Evolutionary conservation across 176 grass and related monocot species (phyloP), one percentile per base, ranked within the genome.

Genomic region (Saccharum spontaneum): DNA sequence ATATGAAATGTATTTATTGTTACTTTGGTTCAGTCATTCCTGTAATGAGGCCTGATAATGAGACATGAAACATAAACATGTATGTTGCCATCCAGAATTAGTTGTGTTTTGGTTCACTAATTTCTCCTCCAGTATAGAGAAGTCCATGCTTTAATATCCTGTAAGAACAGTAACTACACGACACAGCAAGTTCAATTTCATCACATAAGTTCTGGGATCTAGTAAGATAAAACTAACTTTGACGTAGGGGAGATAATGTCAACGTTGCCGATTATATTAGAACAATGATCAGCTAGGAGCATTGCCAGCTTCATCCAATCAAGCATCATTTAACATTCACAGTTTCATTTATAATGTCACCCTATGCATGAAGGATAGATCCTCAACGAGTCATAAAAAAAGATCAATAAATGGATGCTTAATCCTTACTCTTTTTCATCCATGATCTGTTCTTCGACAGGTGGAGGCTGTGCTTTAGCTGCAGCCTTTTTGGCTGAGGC

Each of bases 341-440:
- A 78, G 17, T 88, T 78, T 78, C 48, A 71, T 69, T 74, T 73
- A 11, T 57, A 57, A 12, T 13, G 36, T n/a, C 39, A 45, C 1
- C 36, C 15, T 43, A 75, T 33, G 24, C 46, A 67, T 59, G 11
- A 84, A 84, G 36, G 28, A 52, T 5, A 83, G 33, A 24, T 24
- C 34, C 20, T 67, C 7, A 9, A 79, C 24, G 23, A 37, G 33
- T 55, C 66, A 39, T 3, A 82, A 18, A 60, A 28, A 75, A 79
- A 10, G 13, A 67, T 67, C 5, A 23, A 36, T 57, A 57, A 60
- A 83, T 50, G 39, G 40, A 75, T 39, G n/a, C 15, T 12, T 80
- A 34, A 52, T 79, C 78, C 89, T 89, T 94, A 99, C 97, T 99
- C 97, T 57, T 82, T 89, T 73, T 94, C 94, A 83, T 99, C 97